Evolutionary conservation across 1,284 basidiomycete species (phyloP).

Genomic region (Trametes pubescens): DNA sequence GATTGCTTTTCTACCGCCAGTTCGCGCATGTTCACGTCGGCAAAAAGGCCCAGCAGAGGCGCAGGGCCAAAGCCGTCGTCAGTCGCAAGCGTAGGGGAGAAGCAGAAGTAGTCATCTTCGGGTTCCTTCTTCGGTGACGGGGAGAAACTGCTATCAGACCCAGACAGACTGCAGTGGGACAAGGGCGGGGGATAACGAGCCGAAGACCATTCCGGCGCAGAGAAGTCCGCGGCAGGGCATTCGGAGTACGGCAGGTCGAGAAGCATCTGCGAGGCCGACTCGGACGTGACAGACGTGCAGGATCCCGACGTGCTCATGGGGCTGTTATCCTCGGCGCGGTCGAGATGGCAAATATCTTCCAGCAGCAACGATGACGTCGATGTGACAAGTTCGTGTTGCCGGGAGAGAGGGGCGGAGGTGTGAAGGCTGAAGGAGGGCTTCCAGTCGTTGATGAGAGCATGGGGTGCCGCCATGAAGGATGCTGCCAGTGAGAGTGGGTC

Average conservation of each 20-base stretch:
- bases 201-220: slow-evolving; percentile 15
- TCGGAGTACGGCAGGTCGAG: slow-evolving; percentile 22
- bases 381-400: neutral
- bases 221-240: slow-evolving; percentile 24
- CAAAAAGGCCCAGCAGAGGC: slow-evolving; percentile 47
- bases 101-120: slow-evolving; percentile 13
- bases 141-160: slow-evolving; percentile 11
- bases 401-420: too few species aligned
- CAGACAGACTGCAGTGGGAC: slow-evolving; percentile 22
- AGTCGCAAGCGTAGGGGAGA: slow-evolving; percentile 18
- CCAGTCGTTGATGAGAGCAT: neutral
- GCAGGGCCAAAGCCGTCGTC: slow-evolving; percentile 13
- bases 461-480: neutral
- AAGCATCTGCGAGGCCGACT: neutral
- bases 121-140: slow-evolving; percentile 12
- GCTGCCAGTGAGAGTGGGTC: slow-evolving; percentile 6
- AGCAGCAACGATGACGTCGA: slow-evolving; percentile 14
- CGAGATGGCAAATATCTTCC: slow-evolving; percentile 28
- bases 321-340: slow-evolving; percentile 6
- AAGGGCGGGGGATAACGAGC: slow-evolving; percentile 24
- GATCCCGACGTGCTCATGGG: neutral
- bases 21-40: slow-evolving; percentile 55
- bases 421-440: too few species aligned
- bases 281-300: neutral
- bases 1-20: slow-evolving; percentile 35